phyloP scores from a whole-genome alignment of 2,329 filamentous ascomycete species.

The Colletotrichum sp. region DNA sequence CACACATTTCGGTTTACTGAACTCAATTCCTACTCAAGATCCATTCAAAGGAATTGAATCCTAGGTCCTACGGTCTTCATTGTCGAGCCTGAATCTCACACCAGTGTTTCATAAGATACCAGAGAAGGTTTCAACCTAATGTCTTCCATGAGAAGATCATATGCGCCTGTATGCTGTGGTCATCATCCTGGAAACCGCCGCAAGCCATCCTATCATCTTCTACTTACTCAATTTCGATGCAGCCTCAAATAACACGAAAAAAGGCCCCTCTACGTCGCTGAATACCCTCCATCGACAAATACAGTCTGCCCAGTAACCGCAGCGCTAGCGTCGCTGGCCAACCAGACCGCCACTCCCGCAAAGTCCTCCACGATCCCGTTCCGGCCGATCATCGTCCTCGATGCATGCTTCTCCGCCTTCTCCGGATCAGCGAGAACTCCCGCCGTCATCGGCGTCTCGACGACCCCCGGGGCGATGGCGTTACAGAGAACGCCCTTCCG shows the following conservation, averaged over 20 bases:
- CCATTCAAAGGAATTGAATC: background rate
- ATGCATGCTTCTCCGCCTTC: constrained; percentile 26
- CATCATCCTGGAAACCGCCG: accelerated
- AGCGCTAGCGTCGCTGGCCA: constrained; percentile 33
- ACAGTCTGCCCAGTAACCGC: constrained; percentile 36
- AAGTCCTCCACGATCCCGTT: constrained; percentile 35
- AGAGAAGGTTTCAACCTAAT: no score
- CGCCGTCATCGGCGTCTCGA: constrained; percentile 30
- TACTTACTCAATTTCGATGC: background rate
- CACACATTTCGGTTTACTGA: background rate
- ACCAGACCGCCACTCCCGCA: constrained; percentile 30
- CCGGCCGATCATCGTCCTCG: constrained; percentile 31
- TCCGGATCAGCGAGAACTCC: constrained; percentile 24
- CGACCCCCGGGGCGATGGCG: constrained; percentile 34
- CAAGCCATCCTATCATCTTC: background rate
- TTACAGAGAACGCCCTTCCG: constrained; percentile 34
- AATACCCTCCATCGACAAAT: constrained; percentile 39
- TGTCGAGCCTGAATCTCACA: background rate
- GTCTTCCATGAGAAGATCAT: background rate
- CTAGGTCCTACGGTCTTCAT: background rate
- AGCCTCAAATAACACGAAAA: accelerated
- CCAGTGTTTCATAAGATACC: no score
- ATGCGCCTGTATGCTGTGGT: background rate
- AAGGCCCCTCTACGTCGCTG: constrained; percentile 23
- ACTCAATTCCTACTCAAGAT: background rate